Evolutionary conservation across 2,329 filamentous ascomycete species (phyloP).

Genomic region (Sporothrix luriei): DNA sequence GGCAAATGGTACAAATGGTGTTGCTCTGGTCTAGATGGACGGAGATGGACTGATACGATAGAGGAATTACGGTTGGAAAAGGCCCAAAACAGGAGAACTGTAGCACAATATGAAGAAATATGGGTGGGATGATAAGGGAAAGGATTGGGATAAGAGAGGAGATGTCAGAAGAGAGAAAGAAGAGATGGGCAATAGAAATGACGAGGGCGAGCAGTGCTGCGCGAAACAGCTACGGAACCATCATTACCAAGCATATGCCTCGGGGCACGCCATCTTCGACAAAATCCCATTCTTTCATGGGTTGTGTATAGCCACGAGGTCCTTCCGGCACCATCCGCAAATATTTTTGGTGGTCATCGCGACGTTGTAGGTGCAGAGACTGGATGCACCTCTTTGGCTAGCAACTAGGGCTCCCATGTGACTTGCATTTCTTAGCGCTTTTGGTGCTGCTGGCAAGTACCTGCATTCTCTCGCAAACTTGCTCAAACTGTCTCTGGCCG

Average conservation of each 20-base stretch:
- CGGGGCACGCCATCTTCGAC: too few relatives aligned
- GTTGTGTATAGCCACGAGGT: background rate
- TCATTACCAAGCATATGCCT: background rate
- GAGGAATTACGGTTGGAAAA: background rate
- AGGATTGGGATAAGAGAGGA: background rate
- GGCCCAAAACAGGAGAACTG: background rate
- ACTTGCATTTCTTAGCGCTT: slow-evolving; percentile 17
- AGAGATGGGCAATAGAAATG: background rate
- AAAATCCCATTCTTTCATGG: background rate
- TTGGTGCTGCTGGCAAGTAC: slow-evolving; percentile 23
- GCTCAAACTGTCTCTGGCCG: slow-evolving; percentile 34
- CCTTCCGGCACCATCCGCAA: slow-evolving; percentile 2
- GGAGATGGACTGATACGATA: background rate
- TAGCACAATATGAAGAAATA: background rate
- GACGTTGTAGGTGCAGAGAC: background rate
- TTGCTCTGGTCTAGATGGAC: background rate
- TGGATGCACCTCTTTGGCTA: slow-evolving; percentile 21
- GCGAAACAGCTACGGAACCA: background rate
- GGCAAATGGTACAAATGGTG: too few relatives aligned
- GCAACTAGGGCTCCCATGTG: slow-evolving; percentile 9
- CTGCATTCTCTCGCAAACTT: slow-evolving; percentile 33
- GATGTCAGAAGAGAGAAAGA: background rate
- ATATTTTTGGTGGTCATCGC: slow-evolving; percentile 8
- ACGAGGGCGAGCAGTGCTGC: background rate
- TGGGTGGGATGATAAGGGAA: background rate